Evolutionary conservation across 306 rosid species (phyloP).

Genomic region (Quercus dentata): DNA sequence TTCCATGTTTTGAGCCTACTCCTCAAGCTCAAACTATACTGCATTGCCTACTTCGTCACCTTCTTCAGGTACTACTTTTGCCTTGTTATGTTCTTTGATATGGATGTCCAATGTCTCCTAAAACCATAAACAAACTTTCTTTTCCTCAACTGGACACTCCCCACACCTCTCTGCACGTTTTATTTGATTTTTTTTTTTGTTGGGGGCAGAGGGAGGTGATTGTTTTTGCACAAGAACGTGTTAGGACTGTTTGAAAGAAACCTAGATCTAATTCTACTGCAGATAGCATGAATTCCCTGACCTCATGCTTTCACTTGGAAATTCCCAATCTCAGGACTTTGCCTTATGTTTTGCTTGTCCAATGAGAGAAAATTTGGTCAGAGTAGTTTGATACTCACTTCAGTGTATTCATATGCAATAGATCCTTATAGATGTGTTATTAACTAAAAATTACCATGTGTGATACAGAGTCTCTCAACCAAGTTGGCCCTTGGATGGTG

Average conservation of each 20-base stretch:
- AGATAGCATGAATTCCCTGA: neutral
- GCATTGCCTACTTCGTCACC: constrained; percentile 92
- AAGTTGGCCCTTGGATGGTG: neutral
- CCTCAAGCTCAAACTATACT: constrained; percentile 99
- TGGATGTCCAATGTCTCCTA: neutral
- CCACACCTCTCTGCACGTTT: neutral
- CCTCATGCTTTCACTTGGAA: neutral
- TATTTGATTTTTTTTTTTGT: neutral
- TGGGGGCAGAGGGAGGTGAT: neutral
- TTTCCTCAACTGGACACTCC: neutral
- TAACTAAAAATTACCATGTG: neutral
- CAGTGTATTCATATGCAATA: neutral
- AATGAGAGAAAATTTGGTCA: constrained; percentile 1
- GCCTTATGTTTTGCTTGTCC: neutral
- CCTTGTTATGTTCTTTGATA: neutral
- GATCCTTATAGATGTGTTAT: neutral
- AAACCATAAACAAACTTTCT: neutral
- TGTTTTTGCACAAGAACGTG: neutral
- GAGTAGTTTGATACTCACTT: neutral
- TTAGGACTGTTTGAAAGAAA: neutral
- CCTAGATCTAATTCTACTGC: neutral
- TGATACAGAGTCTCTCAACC: neutral
- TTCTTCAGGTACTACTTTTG: constrained; percentile 76
- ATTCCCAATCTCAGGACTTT: constrained; percentile 10
- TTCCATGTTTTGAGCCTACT: constrained; percentile 98